A percentile compares a stretch with the other conserved stretches of the same genome.
phyloP scores from a whole-genome alignment of 805 yeast species.

The Yarrowia sp. region DNA sequence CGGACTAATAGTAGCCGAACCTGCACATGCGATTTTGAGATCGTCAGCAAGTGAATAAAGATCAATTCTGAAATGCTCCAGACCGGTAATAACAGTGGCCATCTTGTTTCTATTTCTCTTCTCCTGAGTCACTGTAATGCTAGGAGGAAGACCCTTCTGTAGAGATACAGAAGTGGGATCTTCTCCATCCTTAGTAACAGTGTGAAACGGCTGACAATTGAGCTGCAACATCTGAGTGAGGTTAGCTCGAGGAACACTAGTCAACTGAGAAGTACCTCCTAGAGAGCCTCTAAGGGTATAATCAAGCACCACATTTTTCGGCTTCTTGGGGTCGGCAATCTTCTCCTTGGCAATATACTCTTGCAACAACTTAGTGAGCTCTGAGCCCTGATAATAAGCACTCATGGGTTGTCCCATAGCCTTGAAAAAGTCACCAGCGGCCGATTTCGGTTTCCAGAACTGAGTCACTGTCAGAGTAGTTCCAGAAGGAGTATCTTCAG shows the following conservation, averaged over 20 bases:
- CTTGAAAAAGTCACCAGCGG: conserved; percentile 32
- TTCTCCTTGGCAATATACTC: conserved; percentile 55
- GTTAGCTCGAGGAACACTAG: conserved; percentile 40
- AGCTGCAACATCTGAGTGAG: conserved; percentile 45
- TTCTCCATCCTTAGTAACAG: conserved; percentile 51
- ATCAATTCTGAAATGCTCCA: conserved; percentile 66
- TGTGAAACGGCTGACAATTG: conserved; percentile 46
- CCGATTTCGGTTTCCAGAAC: conserved; percentile 37
- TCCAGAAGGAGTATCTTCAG: conserved; percentile 7
- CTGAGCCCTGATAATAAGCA: conserved; percentile 51
- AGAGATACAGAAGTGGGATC: conserved; percentile 29
- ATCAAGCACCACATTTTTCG: conserved; percentile 56
- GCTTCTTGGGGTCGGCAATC: conserved; percentile 52
- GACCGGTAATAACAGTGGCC: conserved; percentile 67
- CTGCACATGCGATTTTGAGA: conserved; percentile 78
- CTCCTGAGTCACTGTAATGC: conserved; percentile 64
- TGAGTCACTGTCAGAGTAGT: conserved; percentile 33
- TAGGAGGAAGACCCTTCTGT: conserved; percentile 66
- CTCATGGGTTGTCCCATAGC: conserved; percentile 28
- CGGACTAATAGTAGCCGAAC: conserved; percentile 64
- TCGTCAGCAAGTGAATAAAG: conserved; percentile 65
- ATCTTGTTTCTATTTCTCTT: conserved; percentile 78
- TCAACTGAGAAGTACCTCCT: conserved; percentile 35
- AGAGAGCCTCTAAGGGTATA: conserved; percentile 50
- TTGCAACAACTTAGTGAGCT: conserved; percentile 53